Percentiles rank a stretch among this genome's conserved stretches.
Conservation (phyloP, 2,329 filamentous ascomycete genomes). For the Hypoxylon sp. region DNA sequence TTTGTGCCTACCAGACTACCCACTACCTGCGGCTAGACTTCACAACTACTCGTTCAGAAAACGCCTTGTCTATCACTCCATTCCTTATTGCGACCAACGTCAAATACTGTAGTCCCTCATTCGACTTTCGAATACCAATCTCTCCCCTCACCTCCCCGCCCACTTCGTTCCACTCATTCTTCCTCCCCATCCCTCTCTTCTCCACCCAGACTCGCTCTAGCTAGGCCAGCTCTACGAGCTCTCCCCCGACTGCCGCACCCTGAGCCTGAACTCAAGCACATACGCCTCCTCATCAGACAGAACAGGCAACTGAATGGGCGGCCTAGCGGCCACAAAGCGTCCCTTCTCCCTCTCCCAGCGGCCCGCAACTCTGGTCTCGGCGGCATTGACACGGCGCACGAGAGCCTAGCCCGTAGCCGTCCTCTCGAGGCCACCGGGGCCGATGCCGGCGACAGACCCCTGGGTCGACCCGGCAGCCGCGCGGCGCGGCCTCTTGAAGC, state of each 20-base stretch:
- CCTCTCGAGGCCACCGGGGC: constrained; percentile 43
- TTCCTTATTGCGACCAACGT: neutral
- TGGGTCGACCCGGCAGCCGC: constrained; percentile 7
- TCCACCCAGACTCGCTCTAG: neutral
- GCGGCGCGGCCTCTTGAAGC: constrained; percentile 71
- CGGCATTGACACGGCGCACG: constrained; percentile 24
- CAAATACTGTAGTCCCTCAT: neutral
- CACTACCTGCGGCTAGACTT: neutral
- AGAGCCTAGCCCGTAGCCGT: constrained; percentile 52
- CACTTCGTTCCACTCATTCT: neutral
- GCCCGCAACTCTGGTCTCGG: constrained; percentile 5
- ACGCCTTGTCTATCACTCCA: neutral
- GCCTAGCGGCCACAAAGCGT: constrained; percentile 12
- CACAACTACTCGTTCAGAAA: neutral
- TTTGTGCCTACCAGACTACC: neutral
- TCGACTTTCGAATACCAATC: neutral
- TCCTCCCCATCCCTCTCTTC: too few relatives aligned
- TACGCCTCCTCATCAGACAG: constrained; percentile 18
- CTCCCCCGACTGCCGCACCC: constrained; percentile 20
- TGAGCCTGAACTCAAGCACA: constrained; percentile 30
- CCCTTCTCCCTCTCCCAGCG: neutral
- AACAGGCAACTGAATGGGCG: constrained; percentile 14
- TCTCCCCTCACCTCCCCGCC: neutral
- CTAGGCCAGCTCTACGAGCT: neutral
- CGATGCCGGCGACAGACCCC: constrained; percentile 11